A percentile compares a stretch with the other conserved stretches of the same genome.
These are phyloP conservation scores for Ormosia emarginata DNA, from an alignment of 306 rosid genomes.

Conservation along the genomic window DNA sequence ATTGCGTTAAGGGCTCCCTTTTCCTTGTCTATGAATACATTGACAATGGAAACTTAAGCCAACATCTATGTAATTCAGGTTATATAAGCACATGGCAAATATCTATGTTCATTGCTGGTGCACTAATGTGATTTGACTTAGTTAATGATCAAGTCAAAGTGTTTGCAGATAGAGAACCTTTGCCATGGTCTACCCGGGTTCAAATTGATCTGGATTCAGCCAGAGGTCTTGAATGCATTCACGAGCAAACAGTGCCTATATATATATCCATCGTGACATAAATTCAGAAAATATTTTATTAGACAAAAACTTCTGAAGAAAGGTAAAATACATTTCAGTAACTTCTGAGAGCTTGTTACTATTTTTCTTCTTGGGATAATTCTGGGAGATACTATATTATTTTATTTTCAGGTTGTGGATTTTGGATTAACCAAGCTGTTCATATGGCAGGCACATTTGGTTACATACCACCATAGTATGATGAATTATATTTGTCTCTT, in stretches of 20 bases:
- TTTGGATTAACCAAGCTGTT: constrained; percentile 77
- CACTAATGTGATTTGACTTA: background rate
- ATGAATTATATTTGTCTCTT: background rate
- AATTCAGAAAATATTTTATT: constrained; percentile 86
- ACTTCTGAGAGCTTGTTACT: background rate
- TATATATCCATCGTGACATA: constrained; percentile 86
- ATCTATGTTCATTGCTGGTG: background rate
- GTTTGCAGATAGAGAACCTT: constrained; percentile 54
- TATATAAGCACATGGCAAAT: background rate
- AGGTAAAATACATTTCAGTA: constrained; percentile 44
- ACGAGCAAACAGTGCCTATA: constrained; percentile 81
- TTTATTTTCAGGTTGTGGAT: constrained; percentile 71
- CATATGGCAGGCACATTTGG: constrained; percentile 89
- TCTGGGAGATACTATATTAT: background rate
- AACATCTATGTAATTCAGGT: constrained; percentile 81
- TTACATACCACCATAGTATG: constrained; percentile 98
- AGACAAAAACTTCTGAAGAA: constrained; percentile 67
- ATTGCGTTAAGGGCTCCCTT: constrained; percentile 71
- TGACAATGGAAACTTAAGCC: constrained; percentile 80
- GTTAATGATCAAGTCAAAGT: background rate
- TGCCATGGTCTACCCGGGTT: constrained; percentile 78
- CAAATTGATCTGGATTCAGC: constrained; percentile 95
- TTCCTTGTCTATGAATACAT: constrained; percentile 88
- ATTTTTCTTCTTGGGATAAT: background rate
- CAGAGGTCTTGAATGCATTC: constrained; percentile 90